phyloP scores from a whole-genome alignment of 2,329 filamentous ascomycete species.

The Whalleya microplaca region DNA sequence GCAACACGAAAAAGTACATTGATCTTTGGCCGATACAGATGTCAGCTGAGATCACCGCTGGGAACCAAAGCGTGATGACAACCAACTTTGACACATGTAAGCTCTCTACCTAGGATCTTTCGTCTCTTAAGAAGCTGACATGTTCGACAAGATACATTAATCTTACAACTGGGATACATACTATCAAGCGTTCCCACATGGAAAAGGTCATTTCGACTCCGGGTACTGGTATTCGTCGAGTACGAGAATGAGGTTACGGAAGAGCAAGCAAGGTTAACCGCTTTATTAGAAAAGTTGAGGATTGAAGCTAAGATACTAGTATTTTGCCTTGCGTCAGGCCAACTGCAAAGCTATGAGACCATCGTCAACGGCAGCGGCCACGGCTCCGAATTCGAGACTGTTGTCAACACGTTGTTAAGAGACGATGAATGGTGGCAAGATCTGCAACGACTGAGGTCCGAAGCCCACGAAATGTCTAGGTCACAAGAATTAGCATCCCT shows the following conservation, averaged over 20 bases:
- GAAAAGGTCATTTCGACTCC: constrained; percentile 72
- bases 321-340: constrained; percentile 78
- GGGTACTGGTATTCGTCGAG: constrained; percentile 86
- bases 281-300: constrained; percentile 76
- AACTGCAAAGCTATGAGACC: constrained; percentile 72
- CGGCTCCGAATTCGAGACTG: constrained; percentile 57
- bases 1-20: constrained; percentile 74
- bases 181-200: constrained; percentile 79
- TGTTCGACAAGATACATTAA: constrained; percentile 64
- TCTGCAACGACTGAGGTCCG: constrained; percentile 59
- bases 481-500: constrained; percentile 50
- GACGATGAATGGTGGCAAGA: constrained; percentile 85
- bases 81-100: constrained; percentile 91
- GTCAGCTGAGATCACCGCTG: constrained; percentile 78
- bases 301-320: constrained; percentile 81
- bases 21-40: constrained; percentile 94
- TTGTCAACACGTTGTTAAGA: constrained; percentile 68
- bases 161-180: constrained; percentile 84
- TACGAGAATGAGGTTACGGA: constrained; percentile 84
- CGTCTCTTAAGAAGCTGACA: not conserved
- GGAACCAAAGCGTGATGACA: constrained; percentile 71
- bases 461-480: constrained; percentile 41
- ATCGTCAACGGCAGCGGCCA: constrained; percentile 73
- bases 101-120: constrained; percentile 30
- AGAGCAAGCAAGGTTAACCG: constrained; percentile 72